Base-by-base conservation (phyloP, 1,139 yeast species). In the Pneumocystis sp. region DNA sequence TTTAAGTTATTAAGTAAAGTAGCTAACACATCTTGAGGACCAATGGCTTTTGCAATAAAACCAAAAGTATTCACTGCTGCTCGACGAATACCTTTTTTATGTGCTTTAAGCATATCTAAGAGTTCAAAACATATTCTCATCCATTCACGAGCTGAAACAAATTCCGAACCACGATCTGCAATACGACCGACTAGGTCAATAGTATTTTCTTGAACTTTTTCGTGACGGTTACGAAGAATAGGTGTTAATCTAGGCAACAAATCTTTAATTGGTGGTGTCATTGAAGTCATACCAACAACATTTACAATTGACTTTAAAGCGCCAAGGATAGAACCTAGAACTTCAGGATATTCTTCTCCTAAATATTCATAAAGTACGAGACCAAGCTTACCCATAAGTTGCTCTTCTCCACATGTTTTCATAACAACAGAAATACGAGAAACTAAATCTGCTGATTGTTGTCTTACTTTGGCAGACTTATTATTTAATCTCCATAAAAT, bases 261-360 rank as follows among this genome's bases (percentile, higher is more conserved):
- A 73, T 89, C 96, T 63, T 87, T 82, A 3, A 89, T 81, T 0
- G 96, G 90, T 0, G 98, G 98, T 71, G 86, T 86, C 80, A 87
- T 80, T 0, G 80, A 76, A 10, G 82, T 79, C 56, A 87, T 76
- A 0, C 85, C 85, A 15, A 82, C 80, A 34, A 77, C 81, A 1
- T 76, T 72, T 3, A 84, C 80, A 21, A 85, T 81, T 10, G 80
- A 75, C 66, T 82, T 77, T 69, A 93, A 75, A 0, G 96, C 96
- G 31, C 82, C 82, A 21, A 95, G 78, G 2, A 93, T 82, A 0
- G 96, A 87, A 0, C 96, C 97, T 62, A 95, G 78, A 1, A 91
- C 97, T 65, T 90, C 96, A 0, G 98, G 98, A 70, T 85, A 90
- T 7, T 88, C 95, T 72, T 95, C 99, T 31, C 98, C 98, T 25